These are phyloP conservation scores for Boletus coccyginus DNA, from an alignment of 768 basidiomycete genomes.

Conservation along the genomic window DNA sequence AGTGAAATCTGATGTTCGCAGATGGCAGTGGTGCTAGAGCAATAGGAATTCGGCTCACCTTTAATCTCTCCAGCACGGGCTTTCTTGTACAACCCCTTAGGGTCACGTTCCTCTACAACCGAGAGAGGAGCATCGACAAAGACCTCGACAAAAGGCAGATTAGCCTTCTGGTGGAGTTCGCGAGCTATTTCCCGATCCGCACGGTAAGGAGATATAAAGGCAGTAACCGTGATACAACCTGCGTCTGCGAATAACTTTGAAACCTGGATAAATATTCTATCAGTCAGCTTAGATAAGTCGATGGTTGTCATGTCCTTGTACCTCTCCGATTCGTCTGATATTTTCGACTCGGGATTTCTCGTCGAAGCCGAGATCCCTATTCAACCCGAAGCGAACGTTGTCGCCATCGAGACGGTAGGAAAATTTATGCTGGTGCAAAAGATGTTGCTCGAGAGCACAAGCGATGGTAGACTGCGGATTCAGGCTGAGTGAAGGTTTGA, in stretches of 20 bases:
- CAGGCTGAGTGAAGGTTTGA: neutral
- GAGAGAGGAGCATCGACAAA: slow-evolving; percentile 89
- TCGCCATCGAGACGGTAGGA: slow-evolving; percentile 95
- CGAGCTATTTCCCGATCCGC: slow-evolving; percentile 83
- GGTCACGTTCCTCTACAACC: slow-evolving; percentile 90
- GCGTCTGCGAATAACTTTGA: slow-evolving; percentile 92
- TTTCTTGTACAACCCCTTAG: slow-evolving; percentile 97
- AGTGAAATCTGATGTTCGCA: slow-evolving; percentile 77
- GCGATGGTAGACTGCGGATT: slow-evolving; percentile 85
- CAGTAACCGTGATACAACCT: slow-evolving; percentile 82
- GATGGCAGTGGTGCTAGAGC: slow-evolving; percentile 5
- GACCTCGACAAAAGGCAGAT: slow-evolving; percentile 88
- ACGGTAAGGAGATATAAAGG: slow-evolving; percentile 98
- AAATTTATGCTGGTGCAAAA: slow-evolving; percentile 82
- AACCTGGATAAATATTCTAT: slow-evolving; percentile 50
- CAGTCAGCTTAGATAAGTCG: slow-evolving; percentile 11
- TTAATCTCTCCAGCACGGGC: slow-evolving; percentile 94
- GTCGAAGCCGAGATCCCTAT: slow-evolving; percentile 94
- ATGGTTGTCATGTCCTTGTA: slow-evolving; percentile 28
- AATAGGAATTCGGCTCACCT: slow-evolving; percentile 47
- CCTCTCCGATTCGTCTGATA: slow-evolving; percentile 96
- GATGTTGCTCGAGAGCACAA: slow-evolving; percentile 93
- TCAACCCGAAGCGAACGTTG: slow-evolving; percentile 92
- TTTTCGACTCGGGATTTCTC: slow-evolving; percentile 92
- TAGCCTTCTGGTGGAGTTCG: slow-evolving; percentile 69